Evolutionary conservation across 2,329 filamentous ascomycete species (phyloP).

Genomic region (Verticillium alfalfae): DNA sequence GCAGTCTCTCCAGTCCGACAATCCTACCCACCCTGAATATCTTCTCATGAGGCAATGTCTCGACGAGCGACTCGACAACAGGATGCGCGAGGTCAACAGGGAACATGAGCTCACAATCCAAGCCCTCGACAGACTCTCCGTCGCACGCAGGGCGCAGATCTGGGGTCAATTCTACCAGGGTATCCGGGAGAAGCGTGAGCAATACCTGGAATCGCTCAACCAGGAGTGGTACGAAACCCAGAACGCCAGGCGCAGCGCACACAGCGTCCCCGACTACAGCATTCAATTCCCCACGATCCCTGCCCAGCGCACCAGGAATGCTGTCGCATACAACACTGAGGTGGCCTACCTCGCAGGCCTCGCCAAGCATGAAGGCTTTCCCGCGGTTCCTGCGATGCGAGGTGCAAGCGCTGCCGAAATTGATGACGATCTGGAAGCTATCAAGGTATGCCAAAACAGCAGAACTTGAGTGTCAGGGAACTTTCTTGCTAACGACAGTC

Average conservation of each 20-base stretch:
- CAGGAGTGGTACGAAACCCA: constrained; percentile 92
- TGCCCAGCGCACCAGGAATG: constrained; percentile 74
- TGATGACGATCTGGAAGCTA: constrained; percentile 82
- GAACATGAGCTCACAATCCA: constrained; percentile 69
- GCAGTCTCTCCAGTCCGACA: constrained; percentile 51
- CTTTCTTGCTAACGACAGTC: background rate
- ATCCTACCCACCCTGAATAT: constrained; percentile 83
- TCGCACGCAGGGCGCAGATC: constrained; percentile 78
- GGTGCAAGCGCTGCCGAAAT: constrained; percentile 68
- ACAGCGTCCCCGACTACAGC: constrained; percentile 75
- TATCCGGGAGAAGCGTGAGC: constrained; percentile 76
- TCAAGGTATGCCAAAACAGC: constrained; percentile 56
- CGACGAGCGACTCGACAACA: constrained; percentile 75
- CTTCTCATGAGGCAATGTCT: constrained; percentile 85
- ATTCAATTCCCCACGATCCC: constrained; percentile 74
- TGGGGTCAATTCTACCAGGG: constrained; percentile 89
- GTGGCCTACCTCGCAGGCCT: constrained; percentile 86
- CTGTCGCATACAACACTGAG: constrained; percentile 89
- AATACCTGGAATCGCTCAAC: constrained; percentile 72
- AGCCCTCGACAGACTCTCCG: constrained; percentile 66
- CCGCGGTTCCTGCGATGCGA: constrained; percentile 80
- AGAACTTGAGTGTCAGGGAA: background rate
- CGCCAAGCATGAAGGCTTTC: constrained; percentile 94
- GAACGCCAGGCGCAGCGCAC: constrained; percentile 75
- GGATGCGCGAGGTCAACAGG: constrained; percentile 68